Evolutionary conservation across 2,329 filamentous ascomycete species (phyloP), one percentile per base, ranked within the genome.

Genomic region (Neopestalotiopsis sp.): DNA sequence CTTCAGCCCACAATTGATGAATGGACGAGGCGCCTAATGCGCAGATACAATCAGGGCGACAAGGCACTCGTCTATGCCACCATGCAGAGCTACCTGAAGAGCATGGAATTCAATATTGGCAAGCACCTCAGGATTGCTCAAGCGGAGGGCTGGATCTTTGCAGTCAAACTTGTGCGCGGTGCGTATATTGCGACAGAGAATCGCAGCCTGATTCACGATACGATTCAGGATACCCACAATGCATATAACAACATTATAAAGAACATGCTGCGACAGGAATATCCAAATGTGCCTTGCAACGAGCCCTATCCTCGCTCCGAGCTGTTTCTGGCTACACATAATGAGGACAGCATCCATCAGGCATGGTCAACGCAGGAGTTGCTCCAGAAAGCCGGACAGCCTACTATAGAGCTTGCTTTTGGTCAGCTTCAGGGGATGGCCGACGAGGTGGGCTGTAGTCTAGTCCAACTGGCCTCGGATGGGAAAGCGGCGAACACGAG

Each of bases 241-340:
- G 24, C 38, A 14, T 65, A 65, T 12, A 20, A 65, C 42, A 30
- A 4, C 7, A 20, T 34, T 24, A 20, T 34, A 12, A 28, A 49
- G 17, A 65, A 17, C 38, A 49, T 65, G 9, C 20, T 65, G 7
- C 38, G 28, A 17, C 62, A 30, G 38, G 38, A 56, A 20, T 30
- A 38, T 4, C 62, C 62, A 2, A 40, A 20, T 12, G 20, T 45
- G 20, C 4, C 28, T 7, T 1, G 7, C 3, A 4, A 24, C 42
- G 30, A 65, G 59, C 30, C 14, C 2, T 65, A 38, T 12, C 62
- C 62, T 10, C 20, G 38, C 24, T 30, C 62, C 13, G 62, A 34
- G 17, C 30, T 65, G 13, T 65, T 65, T 40, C 62, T 65, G 20
- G 62, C 62, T 12, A 65, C 62, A 9, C 62, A 65, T 38, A 65